Base-by-base conservation (phyloP, 108 stramenopile species). In the Conticribra weissflogii region DNA sequence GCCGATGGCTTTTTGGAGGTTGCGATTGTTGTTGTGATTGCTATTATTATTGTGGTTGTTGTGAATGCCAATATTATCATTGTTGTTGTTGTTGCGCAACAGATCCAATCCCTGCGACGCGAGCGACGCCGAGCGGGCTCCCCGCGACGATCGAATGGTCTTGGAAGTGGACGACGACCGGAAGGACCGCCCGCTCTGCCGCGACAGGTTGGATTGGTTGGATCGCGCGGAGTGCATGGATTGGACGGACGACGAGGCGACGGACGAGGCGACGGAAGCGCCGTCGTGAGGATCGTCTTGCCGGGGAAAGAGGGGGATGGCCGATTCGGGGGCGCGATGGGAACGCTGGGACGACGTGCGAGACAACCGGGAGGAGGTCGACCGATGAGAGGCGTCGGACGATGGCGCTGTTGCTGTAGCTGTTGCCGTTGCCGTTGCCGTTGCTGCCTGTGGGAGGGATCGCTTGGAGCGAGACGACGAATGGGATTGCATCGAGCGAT, bases 201-300 rank as follows among this genome's bases (percentile, higher is more conserved):
- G 27, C 14, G 27, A 29, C 41, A 22, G 36, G 31, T 9, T 18
- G 31, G 63, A 53, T 12, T 32, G 27, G 33, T 31, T 52, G 24
- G 18, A 16, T 28, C 18, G 1, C 53, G 51, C 45, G 63, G 63
- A 29, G 15, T 46, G 51, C 50, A 49, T 19, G 24, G 61, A 18
- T 44, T 3, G 24, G 59, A 48, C 23, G 47, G 62, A 48, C 12
- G 61, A 5, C 46, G 21, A n/a, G 59, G 44, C 21, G 46, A 47
- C 30, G 16, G 61, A 47, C 16, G 36, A 19, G 18, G 59, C 33
- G 47, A 48, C 15, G 3, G 62, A 46, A 3, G 62, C 62, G 1
- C 47, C 36, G 2, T 46, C 23, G 47, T 44, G 17, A 48, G 62
- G 31, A 3, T 48, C 14, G 47, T 50, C n/a, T 46, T 46, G 53